Conservation (phyloP, 306 rosid genomes). For the Begonia masoniana region DNA sequence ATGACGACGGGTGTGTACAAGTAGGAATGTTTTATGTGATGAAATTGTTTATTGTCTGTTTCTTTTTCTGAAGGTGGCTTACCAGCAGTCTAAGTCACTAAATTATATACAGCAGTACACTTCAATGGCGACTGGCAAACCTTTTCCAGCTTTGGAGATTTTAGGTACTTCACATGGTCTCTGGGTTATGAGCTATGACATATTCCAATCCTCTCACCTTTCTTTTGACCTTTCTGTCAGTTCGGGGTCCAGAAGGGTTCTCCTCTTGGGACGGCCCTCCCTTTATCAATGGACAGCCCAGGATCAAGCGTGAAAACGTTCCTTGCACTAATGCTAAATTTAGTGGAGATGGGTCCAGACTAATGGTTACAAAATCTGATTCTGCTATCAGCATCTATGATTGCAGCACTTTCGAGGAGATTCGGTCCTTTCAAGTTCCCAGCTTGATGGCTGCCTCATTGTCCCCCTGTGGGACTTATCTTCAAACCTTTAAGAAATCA, state of each 20-base stretch:
- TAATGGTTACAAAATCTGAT: slow-evolving; percentile 55
- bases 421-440: slow-evolving; percentile 54
- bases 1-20: too few relatives aligned
- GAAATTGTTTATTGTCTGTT: too few relatives aligned
- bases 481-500: slow-evolving; percentile 70
- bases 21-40: too few relatives aligned
- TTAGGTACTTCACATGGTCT: slow-evolving; percentile 33
- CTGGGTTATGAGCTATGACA: not conserved
- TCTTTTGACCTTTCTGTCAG: slow-evolving; percentile 18
- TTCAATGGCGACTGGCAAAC: slow-evolving; percentile 43
- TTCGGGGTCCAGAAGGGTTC: slow-evolving; percentile 57
- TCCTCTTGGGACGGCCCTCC: slow-evolving; percentile 88
- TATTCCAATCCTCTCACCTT: not conserved
- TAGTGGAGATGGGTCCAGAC: slow-evolving; percentile 63
- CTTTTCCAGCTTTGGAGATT: slow-evolving; percentile 47
- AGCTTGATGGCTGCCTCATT: slow-evolving; percentile 40
- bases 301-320: slow-evolving; percentile 46
- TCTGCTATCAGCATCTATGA: slow-evolving; percentile 34
- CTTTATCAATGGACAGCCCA: slow-evolving; percentile 42
- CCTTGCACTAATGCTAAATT: slow-evolving; percentile 45
- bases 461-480: slow-evolving; percentile 63
- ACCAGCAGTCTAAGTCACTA: too few relatives aligned
- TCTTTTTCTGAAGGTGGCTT: too few relatives aligned
- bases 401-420: slow-evolving; percentile 36
- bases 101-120: not conserved